Evolutionary conservation across 2,329 filamentous ascomycete species (phyloP).

Genomic region (Alternaria burnsii): DNA sequence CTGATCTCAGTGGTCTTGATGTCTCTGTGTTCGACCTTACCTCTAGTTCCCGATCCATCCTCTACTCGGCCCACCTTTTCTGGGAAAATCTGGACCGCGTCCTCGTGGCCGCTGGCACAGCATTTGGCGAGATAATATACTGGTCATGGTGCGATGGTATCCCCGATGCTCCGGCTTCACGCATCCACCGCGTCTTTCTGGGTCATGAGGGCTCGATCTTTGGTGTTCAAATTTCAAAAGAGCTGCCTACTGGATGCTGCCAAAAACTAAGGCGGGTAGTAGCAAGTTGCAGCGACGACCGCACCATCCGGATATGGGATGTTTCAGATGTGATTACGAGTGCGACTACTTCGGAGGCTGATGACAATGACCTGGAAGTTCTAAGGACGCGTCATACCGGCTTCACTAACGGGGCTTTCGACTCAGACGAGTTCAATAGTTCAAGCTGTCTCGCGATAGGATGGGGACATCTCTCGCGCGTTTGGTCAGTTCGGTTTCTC

Average conservation of each 20-base stretch:
- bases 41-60: constrained; percentile 78
- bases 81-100: constrained; percentile 68
- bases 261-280: constrained; percentile 68
- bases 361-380: constrained; percentile 30
- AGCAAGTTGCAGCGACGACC: constrained; percentile 92
- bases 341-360: constrained; percentile 25
- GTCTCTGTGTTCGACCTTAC: constrained; percentile 59
- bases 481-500: constrained; percentile 84
- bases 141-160: constrained; percentile 73
- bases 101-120: constrained; percentile 86
- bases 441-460: constrained; percentile 67
- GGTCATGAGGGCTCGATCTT: constrained; percentile 94
- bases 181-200: constrained; percentile 65
- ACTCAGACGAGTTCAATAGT: constrained; percentile 28
- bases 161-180: constrained; percentile 31
- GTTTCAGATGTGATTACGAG: constrained; percentile 62
- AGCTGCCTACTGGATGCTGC: constrained; percentile 24
- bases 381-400: constrained; percentile 54
- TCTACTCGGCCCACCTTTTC: constrained; percentile 82
- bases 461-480: constrained; percentile 88
- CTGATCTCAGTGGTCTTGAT: constrained; percentile 13
- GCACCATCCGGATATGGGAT: constrained; percentile 89
- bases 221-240: constrained; percentile 77
- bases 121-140: constrained; percentile 91
- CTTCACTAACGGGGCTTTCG: constrained; percentile 50